These are phyloP conservation scores for Ascochyta pisi DNA, from an alignment of 2,329 filamentous ascomycete genomes.

Conservation along the genomic window DNA sequence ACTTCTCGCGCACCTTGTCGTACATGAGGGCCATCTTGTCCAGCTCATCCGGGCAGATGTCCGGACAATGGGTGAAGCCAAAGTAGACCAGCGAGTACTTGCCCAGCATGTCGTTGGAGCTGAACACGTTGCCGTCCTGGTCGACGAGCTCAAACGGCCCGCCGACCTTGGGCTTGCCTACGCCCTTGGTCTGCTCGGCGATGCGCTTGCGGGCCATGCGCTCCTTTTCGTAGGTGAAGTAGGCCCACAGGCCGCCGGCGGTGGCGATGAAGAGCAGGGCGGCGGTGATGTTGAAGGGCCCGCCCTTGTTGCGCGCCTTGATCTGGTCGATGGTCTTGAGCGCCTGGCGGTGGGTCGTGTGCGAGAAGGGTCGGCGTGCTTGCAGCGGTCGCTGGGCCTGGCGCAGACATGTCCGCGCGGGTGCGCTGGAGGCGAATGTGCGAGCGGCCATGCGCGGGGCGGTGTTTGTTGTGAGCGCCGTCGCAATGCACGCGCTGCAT, in stretches of 20 bases:
- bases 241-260: conserved; percentile 79
- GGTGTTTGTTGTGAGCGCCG: conserved; percentile 17
- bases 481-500: conserved; percentile 31
- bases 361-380: conserved; percentile 35
- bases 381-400: conserved; percentile 14
- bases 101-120: conserved; percentile 81
- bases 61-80: conserved; percentile 96
- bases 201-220: conserved; percentile 88
- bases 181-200: conserved; percentile 89
- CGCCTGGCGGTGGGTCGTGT: conserved; percentile 33
- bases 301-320: conserved; percentile 43
- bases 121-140: conserved; percentile 79
- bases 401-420: conserved; percentile 26
- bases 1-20: conserved; percentile 65
- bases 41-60: conserved; percentile 98
- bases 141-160: conserved; percentile 84
- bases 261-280: conserved; percentile 84
- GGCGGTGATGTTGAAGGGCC: conserved; percentile 92
- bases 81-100: conserved; percentile 93
- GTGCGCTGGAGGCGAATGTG: conserved; percentile 30
- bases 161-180: conserved; percentile 91
- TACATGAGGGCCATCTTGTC: conserved; percentile 99
- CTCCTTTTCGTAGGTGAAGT: conserved; percentile 92
- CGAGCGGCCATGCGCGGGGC: conserved; percentile 30
- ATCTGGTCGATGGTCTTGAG: conserved; percentile 49